Percentiles rank a stretch among this genome's conserved stretches.
These are phyloP conservation scores for Hymenochaete sp. DNA, from an alignment of 1,284 basidiomycete genomes.

Conservation along the genomic window DNA sequence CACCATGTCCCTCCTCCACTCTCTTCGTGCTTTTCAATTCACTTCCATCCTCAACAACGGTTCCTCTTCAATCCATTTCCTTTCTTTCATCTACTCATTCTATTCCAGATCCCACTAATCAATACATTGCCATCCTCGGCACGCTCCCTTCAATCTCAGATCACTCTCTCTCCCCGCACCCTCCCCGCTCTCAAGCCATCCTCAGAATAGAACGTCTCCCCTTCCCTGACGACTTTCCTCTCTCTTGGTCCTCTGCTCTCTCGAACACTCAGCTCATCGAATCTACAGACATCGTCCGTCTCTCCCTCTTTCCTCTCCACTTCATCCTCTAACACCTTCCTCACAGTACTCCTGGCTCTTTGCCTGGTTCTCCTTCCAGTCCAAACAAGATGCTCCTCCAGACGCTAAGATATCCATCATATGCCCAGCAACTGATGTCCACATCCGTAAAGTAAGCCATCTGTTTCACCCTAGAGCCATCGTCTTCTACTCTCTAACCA, in stretches of 20 bases:
- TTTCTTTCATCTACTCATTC: background rate
- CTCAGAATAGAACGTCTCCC: constrained; percentile 53
- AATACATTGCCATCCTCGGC: constrained; percentile 39
- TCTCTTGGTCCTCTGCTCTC: constrained; percentile 24
- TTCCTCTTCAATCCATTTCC: background rate
- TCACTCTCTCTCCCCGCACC: no score
- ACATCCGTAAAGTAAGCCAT: constrained; percentile 65
- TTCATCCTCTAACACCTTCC: background rate
- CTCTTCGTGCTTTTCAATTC: no score
- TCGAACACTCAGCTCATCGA: constrained; percentile 30
- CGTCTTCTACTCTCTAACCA: background rate
- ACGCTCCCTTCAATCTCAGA: constrained; percentile 25
- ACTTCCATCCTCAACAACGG: no score
- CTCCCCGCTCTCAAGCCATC: constrained; percentile 40
- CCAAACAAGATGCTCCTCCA: constrained; percentile 27
- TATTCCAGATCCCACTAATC: constrained; percentile 40
- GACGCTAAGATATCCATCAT: constrained; percentile 65
- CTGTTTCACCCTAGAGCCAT: no score
- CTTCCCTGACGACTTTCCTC: constrained; percentile 31
- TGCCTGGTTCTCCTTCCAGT: constrained; percentile 36
- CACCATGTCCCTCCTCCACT: background rate
- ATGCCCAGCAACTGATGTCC: constrained; percentile 74
- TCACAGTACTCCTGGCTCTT: constrained; percentile 36
- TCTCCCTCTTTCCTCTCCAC: background rate
- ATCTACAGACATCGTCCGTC: constrained; percentile 39